Base-by-base conservation (phyloP, 2,329 filamentous ascomycete genomes). In the Rhytidhysteron rufulum region DNA sequence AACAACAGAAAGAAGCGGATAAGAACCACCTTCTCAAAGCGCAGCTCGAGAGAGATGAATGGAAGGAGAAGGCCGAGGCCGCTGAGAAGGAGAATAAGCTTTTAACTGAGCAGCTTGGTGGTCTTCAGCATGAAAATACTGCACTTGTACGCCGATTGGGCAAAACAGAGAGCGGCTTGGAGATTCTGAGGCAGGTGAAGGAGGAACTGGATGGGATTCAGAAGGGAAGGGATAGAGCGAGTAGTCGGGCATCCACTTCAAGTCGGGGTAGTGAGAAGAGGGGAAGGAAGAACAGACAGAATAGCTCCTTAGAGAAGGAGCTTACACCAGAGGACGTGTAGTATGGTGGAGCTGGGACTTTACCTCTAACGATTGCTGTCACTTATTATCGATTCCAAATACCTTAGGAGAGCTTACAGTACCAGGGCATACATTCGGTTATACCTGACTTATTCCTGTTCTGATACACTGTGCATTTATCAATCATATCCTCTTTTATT, bases 1-100 rank as follows among this genome's bases (percentile, higher is more conserved):
- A 80, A 65, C 78, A 79, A 34, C 70, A 72, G 42, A 75, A 74
- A 42, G 85, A 88, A 54, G 71, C 79, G 44, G 66, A 79, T 41
- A 70, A 70, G 45, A 67, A 68, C 27, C 71, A 73, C 41, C 54
- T 78, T 7, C 60, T 64, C 1, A 58, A 67, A 11, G 53, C 75
- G 20, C 70, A 71, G 44, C 64, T 70, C 34, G 78, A 76, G 48
- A 47, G 71, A 4, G 70, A 75, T 40, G 69, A 74, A 34, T 67
- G 63, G 32, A 63, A 66, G 38, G 50, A 62, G 35, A 63, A 75
- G 50, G 64, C 71, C 9, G 69, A 73, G 16, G 55, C 69, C 19
- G 51, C 75, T 33, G 68, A 73, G 41, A 50, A 62, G 30, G 77
- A 80, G 58, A 71, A 76, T 38, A 64, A 67, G 41, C 53, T 77